phyloP scores from a whole-genome alignment of 257 asterid genomes.

The Scutellaria minor region DNA sequence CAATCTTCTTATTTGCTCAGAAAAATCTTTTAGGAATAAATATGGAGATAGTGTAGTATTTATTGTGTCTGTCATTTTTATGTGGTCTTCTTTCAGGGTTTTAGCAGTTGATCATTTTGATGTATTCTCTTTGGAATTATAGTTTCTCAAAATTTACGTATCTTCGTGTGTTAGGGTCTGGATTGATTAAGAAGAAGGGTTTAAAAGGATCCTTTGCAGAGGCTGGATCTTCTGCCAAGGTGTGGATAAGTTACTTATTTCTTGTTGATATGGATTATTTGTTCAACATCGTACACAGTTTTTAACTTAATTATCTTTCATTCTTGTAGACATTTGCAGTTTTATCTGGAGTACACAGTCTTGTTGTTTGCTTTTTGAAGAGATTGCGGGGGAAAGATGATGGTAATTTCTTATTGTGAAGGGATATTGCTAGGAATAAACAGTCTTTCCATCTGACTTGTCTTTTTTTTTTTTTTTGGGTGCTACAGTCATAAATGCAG shows the following conservation, averaged over 20 bases:
- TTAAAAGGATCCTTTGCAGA: conserved; percentile 76
- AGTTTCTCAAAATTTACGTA: conserved; percentile 12
- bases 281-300: neutral
- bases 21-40: neutral
- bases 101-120: neutral
- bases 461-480: conserved; percentile 3
- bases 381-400: conserved; percentile 90
- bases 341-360: conserved; percentile 88
- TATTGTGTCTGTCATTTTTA: neutral
- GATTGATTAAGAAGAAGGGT: conserved; percentile 75
- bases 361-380: conserved; percentile 84
- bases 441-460: conserved; percentile 24
- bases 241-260: conserved; percentile 29
- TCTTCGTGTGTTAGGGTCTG: conserved; percentile 58
- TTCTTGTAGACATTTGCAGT: conserved; percentile 76
- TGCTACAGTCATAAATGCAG: conserved; percentile 78
- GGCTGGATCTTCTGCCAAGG: conserved; percentile 92
- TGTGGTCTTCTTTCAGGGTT: neutral
- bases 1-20: neutral
- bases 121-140: conserved; percentile 5
- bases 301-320: conserved; percentile 2
- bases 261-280: neutral
- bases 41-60: neutral
- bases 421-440: neutral
- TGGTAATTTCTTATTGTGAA: conserved; percentile 49